These are phyloP conservation scores for Stemphylium lycopersici DNA, from an alignment of 2,329 filamentous ascomycete genomes.

Conservation along the genomic window DNA sequence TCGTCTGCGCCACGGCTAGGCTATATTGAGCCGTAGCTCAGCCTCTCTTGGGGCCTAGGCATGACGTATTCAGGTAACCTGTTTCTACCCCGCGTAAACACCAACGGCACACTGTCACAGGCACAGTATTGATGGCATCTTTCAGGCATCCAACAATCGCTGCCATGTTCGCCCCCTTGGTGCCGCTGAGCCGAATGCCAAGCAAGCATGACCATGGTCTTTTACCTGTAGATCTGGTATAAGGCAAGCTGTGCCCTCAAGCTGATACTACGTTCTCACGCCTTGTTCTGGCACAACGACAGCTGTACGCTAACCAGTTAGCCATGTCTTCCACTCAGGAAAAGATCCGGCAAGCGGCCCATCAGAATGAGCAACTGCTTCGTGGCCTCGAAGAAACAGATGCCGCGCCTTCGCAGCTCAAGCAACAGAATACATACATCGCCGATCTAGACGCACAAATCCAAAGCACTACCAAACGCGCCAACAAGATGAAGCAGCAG, in stretches of 20 bases:
- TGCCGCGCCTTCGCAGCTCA: constrained; percentile 36
- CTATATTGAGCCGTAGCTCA: constrained; percentile 1
- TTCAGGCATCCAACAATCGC: constrained; percentile 22
- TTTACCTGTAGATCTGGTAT: background rate
- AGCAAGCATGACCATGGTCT: constrained; percentile 5
- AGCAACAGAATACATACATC: constrained; percentile 40
- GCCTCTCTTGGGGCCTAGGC: background rate
- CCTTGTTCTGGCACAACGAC: background rate
- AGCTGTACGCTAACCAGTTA: background rate
- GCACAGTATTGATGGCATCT: background rate
- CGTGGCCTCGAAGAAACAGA: constrained; percentile 38
- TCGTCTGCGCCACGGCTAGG: constrained; percentile 10
- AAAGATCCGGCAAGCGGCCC: constrained; percentile 36
- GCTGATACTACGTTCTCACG: background rate
- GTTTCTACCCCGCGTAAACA: background rate
- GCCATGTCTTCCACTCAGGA: constrained; percentile 32
- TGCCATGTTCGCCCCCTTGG: constrained; percentile 6
- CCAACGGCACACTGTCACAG: background rate
- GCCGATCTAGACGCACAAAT: constrained; percentile 35
- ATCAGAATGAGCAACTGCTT: constrained; percentile 34
- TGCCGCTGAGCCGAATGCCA: constrained; percentile 16
- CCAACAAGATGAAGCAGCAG: constrained; percentile 23
- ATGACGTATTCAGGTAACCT: constrained; percentile 9
- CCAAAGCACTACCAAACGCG: constrained; percentile 21
- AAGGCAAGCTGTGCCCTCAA: constrained; percentile 5